Evolutionary conservation across 176 grass and related monocot genomes (phyloP).

Genomic region (Aegilops speltoides): DNA sequence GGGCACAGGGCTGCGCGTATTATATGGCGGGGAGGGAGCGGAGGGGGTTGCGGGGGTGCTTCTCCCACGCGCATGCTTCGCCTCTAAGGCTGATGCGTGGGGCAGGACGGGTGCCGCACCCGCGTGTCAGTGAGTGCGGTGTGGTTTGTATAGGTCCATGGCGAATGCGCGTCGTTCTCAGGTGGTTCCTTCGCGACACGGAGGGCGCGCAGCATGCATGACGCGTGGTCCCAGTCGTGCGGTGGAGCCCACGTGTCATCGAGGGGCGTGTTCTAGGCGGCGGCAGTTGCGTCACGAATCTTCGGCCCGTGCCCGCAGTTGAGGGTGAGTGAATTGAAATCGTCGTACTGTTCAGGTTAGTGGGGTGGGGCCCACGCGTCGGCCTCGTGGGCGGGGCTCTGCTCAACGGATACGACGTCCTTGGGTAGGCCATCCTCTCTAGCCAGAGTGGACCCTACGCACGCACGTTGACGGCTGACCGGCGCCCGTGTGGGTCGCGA

Average conservation of each 20-base stretch:
- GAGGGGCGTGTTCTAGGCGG: not conserved
- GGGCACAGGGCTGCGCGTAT: not conserved
- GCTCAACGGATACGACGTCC: not conserved
- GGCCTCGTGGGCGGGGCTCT: too few relatives aligned
- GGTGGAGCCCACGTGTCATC: not conserved
- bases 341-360: not conserved
- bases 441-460: not conserved
- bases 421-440: not conserved
- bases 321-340: not conserved
- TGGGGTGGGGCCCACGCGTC: not conserved
- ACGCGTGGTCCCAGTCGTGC: not conserved
- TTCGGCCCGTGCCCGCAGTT: not conserved
- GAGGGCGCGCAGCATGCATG: not conserved
- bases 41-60: not conserved
- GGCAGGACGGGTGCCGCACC: fast-evolving
- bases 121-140: fast-evolving
- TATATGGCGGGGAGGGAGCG: not conserved
- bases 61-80: not conserved
- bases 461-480: not conserved
- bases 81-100: fast-evolving
- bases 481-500: not conserved
- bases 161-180: not conserved
- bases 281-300: slow-evolving; percentile 5
- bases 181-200: not conserved
- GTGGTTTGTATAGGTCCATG: fast-evolving